Evolutionary conservation across 805 yeast genomes (phyloP), one percentile per base, ranked within the genome.

Genomic region (Candida suzukii): DNA sequence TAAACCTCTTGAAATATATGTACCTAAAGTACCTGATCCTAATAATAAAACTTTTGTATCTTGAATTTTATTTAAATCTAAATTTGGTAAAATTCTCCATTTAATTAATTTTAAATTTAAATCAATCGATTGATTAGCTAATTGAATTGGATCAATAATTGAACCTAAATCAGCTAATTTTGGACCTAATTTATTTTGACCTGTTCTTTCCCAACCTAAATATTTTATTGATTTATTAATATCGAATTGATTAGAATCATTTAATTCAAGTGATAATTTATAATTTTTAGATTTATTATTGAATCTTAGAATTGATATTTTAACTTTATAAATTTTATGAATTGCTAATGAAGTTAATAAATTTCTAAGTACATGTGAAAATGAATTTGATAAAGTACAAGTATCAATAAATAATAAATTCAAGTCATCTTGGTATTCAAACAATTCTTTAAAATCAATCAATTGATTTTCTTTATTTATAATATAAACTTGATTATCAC

Each of bases 21-120:
- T 83, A 0, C 99, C 99, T 8, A 95, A 68, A 3, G 99, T 93
- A 7, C 99, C 99, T 0, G 98, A 85, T 0, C 99, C 99, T n/a
- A 93, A 70, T 14, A 93, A 64, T 34, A 93, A 61, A 30, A 90
- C 83, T 48, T 73, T 81, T 11, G 82, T 73, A 16, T 61, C 44
- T 47, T 76, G 74, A 19, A 93, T 67, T 2, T 63, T 55, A 6
- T 85, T 90, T 37, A 93, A 66, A 53, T 93, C 75, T 3, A 93
- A 57, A 9, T 78, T 72, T 0, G 99, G 98, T 0, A 86, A 88
- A 16, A 93, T 76, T 49, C 99, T 72, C 99, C 99, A 93, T 56
- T 88, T 88, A 99, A 93, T 93, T 35, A 93, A 67, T 63, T 87
- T 86, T 44, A 93, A 67, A 56, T 93, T 93, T 42, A 93, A 70